phyloP scores from a whole-genome alignment of 345 rosid species.

The Mangifera indica region DNA sequence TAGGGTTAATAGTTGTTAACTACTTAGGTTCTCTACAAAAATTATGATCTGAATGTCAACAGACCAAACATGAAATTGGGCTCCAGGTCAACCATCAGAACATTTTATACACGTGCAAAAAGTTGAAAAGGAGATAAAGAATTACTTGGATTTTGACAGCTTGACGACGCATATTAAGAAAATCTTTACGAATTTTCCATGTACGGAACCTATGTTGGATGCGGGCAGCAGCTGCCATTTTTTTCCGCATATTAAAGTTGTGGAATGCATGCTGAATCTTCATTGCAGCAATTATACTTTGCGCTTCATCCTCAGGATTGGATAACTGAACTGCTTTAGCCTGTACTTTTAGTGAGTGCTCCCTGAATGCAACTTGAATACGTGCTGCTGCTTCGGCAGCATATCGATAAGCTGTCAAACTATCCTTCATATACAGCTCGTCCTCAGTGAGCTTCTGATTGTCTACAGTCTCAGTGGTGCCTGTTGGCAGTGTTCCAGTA shows the following conservation, averaged over 20 bases:
- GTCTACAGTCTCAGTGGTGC: slow-evolving; percentile 34
- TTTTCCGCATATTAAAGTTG: slow-evolving; percentile 58
- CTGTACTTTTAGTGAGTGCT: slow-evolving; percentile 59
- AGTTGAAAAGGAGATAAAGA: not conserved
- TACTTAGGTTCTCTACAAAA: not conserved
- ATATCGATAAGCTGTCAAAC: slow-evolving; percentile 76
- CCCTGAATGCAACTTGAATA: slow-evolving; percentile 85
- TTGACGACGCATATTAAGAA: slow-evolving; percentile 70
- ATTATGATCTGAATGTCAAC: too few species aligned
- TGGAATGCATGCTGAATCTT: slow-evolving; percentile 95
- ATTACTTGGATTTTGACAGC: slow-evolving; percentile 82
- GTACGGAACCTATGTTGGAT: slow-evolving; percentile 87
- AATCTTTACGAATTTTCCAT: slow-evolving; percentile 77
- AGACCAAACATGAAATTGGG: too few species aligned
- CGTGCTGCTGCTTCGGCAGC: slow-evolving; percentile 94
- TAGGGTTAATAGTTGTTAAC: not conserved
- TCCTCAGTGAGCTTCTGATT: slow-evolving; percentile 49
- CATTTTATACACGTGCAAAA: too few species aligned
- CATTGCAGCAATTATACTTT: slow-evolving; percentile 78
- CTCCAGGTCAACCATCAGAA: too few species aligned
- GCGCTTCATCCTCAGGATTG: slow-evolving; percentile 68
- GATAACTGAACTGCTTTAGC: slow-evolving; percentile 44
- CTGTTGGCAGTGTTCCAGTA: slow-evolving; percentile 56
- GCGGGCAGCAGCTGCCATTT: slow-evolving; percentile 74
- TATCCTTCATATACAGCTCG: slow-evolving; percentile 66